A percentile compares a stretch with the other conserved stretches of the same genome.
Conservation (phyloP, 78 protist genomes). For the Dictyostelium discoideum region DNA sequence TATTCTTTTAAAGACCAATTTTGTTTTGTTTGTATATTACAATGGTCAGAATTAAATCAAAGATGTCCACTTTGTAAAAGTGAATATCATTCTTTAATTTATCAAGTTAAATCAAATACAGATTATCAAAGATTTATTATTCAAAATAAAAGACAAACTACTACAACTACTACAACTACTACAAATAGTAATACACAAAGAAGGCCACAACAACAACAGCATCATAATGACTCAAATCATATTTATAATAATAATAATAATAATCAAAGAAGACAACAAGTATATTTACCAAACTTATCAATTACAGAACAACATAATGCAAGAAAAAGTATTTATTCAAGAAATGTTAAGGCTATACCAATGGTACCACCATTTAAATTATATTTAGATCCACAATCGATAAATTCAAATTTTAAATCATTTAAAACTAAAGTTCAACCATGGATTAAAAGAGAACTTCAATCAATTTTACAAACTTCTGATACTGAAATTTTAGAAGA, state of each 20-base stretch:
- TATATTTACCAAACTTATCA: background rate
- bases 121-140: slow-evolving; percentile 53
- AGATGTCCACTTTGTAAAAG: slow-evolving; percentile 65
- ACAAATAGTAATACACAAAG: background rate
- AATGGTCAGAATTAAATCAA: slow-evolving; percentile 61
- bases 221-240: background rate
- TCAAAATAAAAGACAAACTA: background rate
- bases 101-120: slow-evolving; percentile 67
- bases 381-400: slow-evolving; percentile 33
- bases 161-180: background rate
- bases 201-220: background rate
- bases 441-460: slow-evolving; percentile 56
- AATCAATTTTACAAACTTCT: slow-evolving; percentile 38
- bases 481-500: slow-evolving; percentile 38
- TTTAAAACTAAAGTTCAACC: slow-evolving; percentile 24
- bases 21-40: slow-evolving; percentile 63
- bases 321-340: slow-evolving; percentile 65
- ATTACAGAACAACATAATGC: slow-evolving; percentile 1
- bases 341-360: slow-evolving; percentile 32
- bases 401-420: background rate
- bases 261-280: background rate
- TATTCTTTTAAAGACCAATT: slow-evolving; percentile 19
- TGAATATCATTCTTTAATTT: slow-evolving; percentile 37
- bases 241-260: background rate
- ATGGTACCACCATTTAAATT: slow-evolving; percentile 68